A percentile compares a stretch with the other conserved stretches of the same genome.
phyloP scores from a whole-genome alignment of 768 basidiomycete genomes.

The Amanita pallidorosea region DNA sequence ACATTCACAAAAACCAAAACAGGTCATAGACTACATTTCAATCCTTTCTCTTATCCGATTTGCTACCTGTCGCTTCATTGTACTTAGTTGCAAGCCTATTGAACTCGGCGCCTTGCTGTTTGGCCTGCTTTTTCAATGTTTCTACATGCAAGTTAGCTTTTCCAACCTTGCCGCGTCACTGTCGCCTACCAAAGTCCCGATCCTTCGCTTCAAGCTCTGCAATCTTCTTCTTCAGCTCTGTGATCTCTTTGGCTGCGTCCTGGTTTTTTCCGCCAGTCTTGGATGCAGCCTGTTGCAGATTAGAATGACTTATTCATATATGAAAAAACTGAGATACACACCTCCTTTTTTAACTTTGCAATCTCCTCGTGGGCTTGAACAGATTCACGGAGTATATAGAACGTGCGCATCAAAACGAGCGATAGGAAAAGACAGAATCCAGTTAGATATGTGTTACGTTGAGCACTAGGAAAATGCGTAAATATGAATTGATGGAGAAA shows the following conservation, averaged over 20 bases:
- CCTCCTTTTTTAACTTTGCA: constrained; percentile 65
- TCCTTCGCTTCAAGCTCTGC: constrained; percentile 44
- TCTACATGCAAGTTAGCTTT: constrained; percentile 25
- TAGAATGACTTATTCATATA: background rate
- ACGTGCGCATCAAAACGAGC: constrained; percentile 85
- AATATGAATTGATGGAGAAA: background rate
- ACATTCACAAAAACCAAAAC: no score
- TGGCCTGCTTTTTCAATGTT: constrained; percentile 73
- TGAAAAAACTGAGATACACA: constrained; percentile 9
- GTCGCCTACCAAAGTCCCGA: constrained; percentile 51
- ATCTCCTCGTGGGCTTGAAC: constrained; percentile 86
- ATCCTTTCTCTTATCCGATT: constrained; percentile 54
- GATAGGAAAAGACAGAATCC: constrained; percentile 94
- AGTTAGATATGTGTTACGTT: constrained; percentile 88
- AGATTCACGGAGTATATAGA: constrained; percentile 86
- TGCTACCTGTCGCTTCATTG: constrained; percentile 55
- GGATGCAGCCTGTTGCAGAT: constrained; percentile 7
- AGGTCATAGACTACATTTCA: constrained; percentile 13
- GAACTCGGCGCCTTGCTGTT: constrained; percentile 70
- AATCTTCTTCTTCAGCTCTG: constrained; percentile 59
- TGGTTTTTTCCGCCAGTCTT: constrained; percentile 13
- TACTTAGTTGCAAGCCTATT: constrained; percentile 73
- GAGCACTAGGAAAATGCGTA: constrained; percentile 39
- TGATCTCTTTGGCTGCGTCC: constrained; percentile 46
- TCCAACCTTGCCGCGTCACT: background rate